A percentile compares a stretch with the other conserved stretches of the same genome.
Conservation (phyloP, 306 rosid species). For the Vigna radiata region DNA sequence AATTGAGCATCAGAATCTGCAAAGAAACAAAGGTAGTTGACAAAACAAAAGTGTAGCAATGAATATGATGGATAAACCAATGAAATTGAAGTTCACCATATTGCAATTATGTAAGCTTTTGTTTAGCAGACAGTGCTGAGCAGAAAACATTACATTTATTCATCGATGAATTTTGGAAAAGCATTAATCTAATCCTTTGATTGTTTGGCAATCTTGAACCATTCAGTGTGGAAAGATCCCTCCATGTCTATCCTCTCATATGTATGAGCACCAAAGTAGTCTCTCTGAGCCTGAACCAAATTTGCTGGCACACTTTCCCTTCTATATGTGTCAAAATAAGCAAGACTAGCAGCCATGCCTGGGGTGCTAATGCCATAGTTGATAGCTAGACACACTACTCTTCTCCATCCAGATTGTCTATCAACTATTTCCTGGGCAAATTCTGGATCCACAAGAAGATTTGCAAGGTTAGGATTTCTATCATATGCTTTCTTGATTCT, state of each 20-base stretch:
- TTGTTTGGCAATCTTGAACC: slow-evolving; percentile 83
- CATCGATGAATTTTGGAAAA: neutral
- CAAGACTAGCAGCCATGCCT: slow-evolving; percentile 87
- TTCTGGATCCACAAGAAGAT: slow-evolving; percentile 84
- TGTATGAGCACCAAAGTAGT: slow-evolving; percentile 88
- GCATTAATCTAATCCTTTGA: slow-evolving; percentile 46
- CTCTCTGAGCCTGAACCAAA: slow-evolving; percentile 85
- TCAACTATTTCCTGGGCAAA: slow-evolving; percentile 79
- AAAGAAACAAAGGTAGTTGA: slow-evolving; percentile 33
- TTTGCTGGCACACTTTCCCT: slow-evolving; percentile 78
- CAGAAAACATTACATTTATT: slow-evolving; percentile 57
- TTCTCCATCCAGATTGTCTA: slow-evolving; percentile 80
- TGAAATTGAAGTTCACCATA: slow-evolving; percentile 29
- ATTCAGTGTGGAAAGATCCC: slow-evolving; percentile 82
- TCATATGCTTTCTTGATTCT: slow-evolving; percentile 85
- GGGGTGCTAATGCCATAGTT: slow-evolving; percentile 81
- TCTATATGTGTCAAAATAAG: slow-evolving; percentile 75
- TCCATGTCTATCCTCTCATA: slow-evolving; percentile 68
- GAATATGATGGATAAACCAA: slow-evolving; percentile 19
- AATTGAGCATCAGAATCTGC: slow-evolving; percentile 14
- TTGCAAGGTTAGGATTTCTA: slow-evolving; percentile 71
- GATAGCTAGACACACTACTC: slow-evolving; percentile 76
- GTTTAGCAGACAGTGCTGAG: slow-evolving; percentile 44
- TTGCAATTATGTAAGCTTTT: slow-evolving; percentile 41
- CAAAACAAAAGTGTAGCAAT: slow-evolving; percentile 4